Conservation (phyloP, 2,329 filamentous ascomycete genomes). For the Penicillium palitans region DNA sequence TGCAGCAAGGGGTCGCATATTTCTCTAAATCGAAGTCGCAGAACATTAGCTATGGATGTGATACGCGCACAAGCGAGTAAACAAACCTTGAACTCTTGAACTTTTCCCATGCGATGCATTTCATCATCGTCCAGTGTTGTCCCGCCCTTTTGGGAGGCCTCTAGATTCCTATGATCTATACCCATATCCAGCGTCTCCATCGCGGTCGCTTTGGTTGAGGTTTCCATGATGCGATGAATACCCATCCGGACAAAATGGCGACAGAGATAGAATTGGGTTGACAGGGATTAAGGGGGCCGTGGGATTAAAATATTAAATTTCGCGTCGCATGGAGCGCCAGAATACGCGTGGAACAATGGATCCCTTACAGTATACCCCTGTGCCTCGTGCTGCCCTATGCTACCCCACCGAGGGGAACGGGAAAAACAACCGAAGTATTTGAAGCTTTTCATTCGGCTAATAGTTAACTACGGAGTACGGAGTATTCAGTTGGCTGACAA, state of each 20-base stretch:
- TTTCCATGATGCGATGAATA: background rate
- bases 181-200: constrained; percentile 14
- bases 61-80: background rate
- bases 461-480: too few relatives aligned
- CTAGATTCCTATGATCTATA: background rate
- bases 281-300: background rate
- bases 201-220: background rate
- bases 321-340: background rate
- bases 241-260: background rate
- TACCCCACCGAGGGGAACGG: background rate
- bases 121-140: constrained; percentile 26
- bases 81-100: constrained; percentile 27
- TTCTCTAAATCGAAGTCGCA: constrained; percentile 25
- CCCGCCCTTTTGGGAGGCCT: constrained; percentile 5
- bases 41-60: background rate
- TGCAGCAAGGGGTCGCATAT: constrained; percentile 35
- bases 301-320: background rate
- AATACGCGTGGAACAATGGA: background rate
- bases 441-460: too few relatives aligned
- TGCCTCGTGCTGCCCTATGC: background rate
- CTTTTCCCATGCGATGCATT: constrained; percentile 35
- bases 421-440: background rate
- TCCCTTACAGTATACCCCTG: background rate
- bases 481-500: background rate
- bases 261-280: background rate